Base-by-base conservation (phyloP, 2,329 filamentous ascomycete genomes). In the Diaporthe sp. region DNA sequence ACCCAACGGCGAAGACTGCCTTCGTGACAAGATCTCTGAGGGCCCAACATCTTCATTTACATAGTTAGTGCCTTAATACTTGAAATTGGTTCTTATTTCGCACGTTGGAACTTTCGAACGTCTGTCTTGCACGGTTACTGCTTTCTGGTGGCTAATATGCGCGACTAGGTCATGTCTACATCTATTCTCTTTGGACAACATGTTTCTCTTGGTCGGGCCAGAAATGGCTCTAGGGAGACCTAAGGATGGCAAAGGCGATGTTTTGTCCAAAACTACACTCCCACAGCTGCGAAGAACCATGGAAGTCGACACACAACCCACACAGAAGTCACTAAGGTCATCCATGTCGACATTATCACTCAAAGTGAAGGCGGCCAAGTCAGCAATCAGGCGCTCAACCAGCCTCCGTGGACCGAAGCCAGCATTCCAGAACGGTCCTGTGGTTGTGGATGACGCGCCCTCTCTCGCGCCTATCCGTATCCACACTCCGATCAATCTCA, bases 161-260 rank as follows among this genome's bases (percentile, higher is more conserved):
- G 17, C 19, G 22, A 39, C 34, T 34, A 53, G 65, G 65, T 53
- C 46, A 68, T 68, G 65, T 53, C 25, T 37, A 19, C 19, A n/a
- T n/a, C 13, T 15, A 5, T n/a, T 53, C 5, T 19, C 37, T 37
- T 17, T 28, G n/a, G 13, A n/a, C 46, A 39, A 4, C 13, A 68
- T 68, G 65, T 68, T 68, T 42, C 65, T 68, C 46, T 39, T 68
- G 31, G 46, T 68, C 34, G 65, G 65, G 65, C 65, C 65, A 39
- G 65, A 68, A 53, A 39, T 68, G 65, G 46, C 46, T 31, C 46
- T 68, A 28, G 65, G 65, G 65, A 68, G 8, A 39, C 65, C 65
- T 28, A 68, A 53, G 46, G 65, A 53, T 7, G 12, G 15, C 34
- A 25, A 68, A 42, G 22, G 46, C 65, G 44, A 68, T 53, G 4